A percentile compares a stretch with the other conserved stretches of the same genome.
Conservation (phyloP, 768 basidiomycete species). For the Boletus fagicola region DNA sequence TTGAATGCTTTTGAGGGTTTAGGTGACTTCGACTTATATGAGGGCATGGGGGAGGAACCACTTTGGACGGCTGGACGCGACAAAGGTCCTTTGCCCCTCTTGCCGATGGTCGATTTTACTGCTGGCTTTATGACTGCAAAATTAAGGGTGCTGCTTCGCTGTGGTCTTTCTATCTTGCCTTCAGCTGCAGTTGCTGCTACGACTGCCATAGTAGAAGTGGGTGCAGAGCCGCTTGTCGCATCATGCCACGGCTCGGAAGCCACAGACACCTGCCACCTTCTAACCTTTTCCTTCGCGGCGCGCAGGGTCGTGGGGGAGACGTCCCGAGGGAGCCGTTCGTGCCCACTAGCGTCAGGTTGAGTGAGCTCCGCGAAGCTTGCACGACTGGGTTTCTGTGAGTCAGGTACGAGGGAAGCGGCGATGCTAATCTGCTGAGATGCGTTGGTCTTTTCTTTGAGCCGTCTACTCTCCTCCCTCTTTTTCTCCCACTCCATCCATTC, state of each 20-base stretch:
- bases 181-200: constrained; percentile 6
- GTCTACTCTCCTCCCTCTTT: constrained; percentile 22
- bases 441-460: constrained; percentile 18
- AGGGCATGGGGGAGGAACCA: constrained; percentile 10
- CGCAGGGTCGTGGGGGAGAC: constrained; percentile 29
- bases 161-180: constrained; percentile 16
- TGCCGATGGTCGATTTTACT: constrained; percentile 23
- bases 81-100: constrained; percentile 17
- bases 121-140: constrained; percentile 46
- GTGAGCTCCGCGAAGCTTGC: not conserved
- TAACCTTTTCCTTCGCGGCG: constrained; percentile 36
- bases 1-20: constrained; percentile 10
- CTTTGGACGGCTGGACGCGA: constrained; percentile 2
- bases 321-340: constrained; percentile 1
- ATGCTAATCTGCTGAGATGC: constrained; percentile 7
- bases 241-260: constrained; percentile 20
- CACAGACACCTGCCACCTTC: constrained; percentile 35
- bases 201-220: constrained; percentile 7
- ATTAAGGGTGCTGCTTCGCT: constrained; percentile 33
- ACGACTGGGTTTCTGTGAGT: constrained; percentile 1
- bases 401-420: constrained; percentile 1
- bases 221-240: not conserved
- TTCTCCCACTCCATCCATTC: constrained; percentile 50
- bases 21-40: constrained; percentile 12
- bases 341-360: constrained; percentile 1